Evolutionary conservation across 1,139 yeast species (phyloP), one percentile per base, ranked within the genome.

Genomic region (Blastobotrys proliferans): DNA sequence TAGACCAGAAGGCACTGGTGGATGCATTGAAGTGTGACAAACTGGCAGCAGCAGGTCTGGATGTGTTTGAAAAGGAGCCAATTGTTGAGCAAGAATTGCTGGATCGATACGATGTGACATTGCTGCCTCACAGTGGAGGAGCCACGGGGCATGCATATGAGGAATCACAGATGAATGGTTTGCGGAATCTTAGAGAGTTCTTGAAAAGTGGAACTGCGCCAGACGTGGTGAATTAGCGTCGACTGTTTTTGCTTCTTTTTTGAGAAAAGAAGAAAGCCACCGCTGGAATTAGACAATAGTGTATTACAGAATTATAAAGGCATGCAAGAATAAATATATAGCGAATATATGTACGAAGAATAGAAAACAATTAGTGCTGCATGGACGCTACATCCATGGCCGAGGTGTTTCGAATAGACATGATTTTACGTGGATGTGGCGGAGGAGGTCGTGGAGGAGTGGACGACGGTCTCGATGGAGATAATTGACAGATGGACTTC

Each of bases 51-150:
- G 92, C 82, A 13, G 97, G 95, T 0, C 66, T 86, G 35, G 96
- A 87, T 56, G 96, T 87, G 4, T 85, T 70, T 62, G 83, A 79
- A 53, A 61, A 74, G 30, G 96, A 87, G 62, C 90, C 90, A 3
- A 43, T 48, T 1, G 72, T 83, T 10, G 73, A 77, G 50, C 70
- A 71, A 11, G 77, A 68, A 24, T 71, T 83, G 40, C 55, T 75
- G 24, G 64, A 66, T 11, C 72, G 94, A 55, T 72, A 78, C 57
- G 87, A 85, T 60, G 87, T 83, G n/a, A 67, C 81, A 0, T 63
- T 83, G 39, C 75, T 86, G 13, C 95, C 95, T 8, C 95, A 85
- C 61, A 61, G 82, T 28, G 95, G 90, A 0, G 81, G 90, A 20
- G 77, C 87, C 0, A 81, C 94, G 0, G 63, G 66, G 27, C 76